A percentile compares a stretch with the other conserved stretches of the same genome.
These are phyloP conservation scores for Cornus florida DNA, from an alignment of 148 eudicot species.

Conservation along the genomic window DNA sequence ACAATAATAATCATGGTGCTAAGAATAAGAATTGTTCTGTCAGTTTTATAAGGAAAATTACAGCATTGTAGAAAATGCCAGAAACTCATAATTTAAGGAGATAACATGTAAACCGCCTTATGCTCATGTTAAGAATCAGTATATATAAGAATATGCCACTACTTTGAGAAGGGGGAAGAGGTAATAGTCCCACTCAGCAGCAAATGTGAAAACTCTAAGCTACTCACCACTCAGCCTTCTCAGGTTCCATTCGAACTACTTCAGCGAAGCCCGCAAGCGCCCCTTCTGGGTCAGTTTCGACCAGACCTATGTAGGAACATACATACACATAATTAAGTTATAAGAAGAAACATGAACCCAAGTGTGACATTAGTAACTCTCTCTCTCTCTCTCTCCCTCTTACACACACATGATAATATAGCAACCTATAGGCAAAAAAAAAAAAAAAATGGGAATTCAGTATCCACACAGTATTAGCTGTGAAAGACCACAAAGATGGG, in stretches of 20 bases:
- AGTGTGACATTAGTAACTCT: background rate
- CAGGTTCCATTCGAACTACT: constrained; percentile 83
- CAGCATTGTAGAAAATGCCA: background rate
- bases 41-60: too few species aligned
- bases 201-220: background rate
- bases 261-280: constrained; percentile 92
- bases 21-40: too few species aligned
- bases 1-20: too few species aligned
- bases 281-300: constrained; percentile 89
- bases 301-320: constrained; percentile 51
- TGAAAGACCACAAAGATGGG: background rate
- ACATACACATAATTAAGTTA: background rate
- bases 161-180: background rate
- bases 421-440: too few species aligned
- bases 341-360: background rate
- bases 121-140: too few species aligned
- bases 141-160: too few species aligned
- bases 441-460: too few species aligned
- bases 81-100: background rate
- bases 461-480: background rate
- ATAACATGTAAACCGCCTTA: background rate
- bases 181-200: background rate
- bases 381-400: too few species aligned
- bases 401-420: too few species aligned
- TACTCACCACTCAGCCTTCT: constrained; percentile 85